A percentile compares a stretch with the other conserved stretches of the same genome.
phyloP scores from a whole-genome alignment of 768 basidiomycete species.

The Boletus edulis region DNA sequence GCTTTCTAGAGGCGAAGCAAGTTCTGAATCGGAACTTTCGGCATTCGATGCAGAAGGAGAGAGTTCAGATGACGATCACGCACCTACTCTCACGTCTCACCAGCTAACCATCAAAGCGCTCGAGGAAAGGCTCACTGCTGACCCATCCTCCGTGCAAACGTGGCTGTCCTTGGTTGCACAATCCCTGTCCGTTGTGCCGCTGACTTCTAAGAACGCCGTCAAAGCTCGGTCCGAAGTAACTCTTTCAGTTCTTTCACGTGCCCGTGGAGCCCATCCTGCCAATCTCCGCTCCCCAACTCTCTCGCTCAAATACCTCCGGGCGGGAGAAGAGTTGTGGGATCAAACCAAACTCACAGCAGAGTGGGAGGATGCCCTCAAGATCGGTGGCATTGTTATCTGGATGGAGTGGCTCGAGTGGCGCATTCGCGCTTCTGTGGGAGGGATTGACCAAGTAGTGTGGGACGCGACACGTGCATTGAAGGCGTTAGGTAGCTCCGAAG shows the following conservation, averaged over 20 bases:
- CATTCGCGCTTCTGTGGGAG: slow-evolving; percentile 45
- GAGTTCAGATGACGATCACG: slow-evolving; percentile 35
- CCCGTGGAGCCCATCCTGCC: slow-evolving; percentile 51
- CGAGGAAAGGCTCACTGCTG: slow-evolving; percentile 48
- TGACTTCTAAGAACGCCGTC: slow-evolving; percentile 63
- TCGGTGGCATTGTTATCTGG: slow-evolving; percentile 59
- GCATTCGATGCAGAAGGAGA: slow-evolving; percentile 30
- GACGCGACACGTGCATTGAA: slow-evolving; percentile 49
- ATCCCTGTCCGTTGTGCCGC: slow-evolving; percentile 59
- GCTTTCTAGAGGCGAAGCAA: slow-evolving; percentile 35
- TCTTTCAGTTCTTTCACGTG: slow-evolving; percentile 63
- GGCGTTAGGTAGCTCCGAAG: slow-evolving; percentile 39
- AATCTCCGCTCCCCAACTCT: slow-evolving; percentile 51
- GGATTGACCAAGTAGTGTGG: slow-evolving; percentile 51
- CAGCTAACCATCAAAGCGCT: slow-evolving; percentile 59
- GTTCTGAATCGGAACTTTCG: slow-evolving; percentile 36
- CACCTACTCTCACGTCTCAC: slow-evolving; percentile 44
- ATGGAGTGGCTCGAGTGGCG: slow-evolving; percentile 83
- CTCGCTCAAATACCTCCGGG: slow-evolving; percentile 62
- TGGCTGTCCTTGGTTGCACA: slow-evolving; percentile 69
- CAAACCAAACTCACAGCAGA: slow-evolving; percentile 52
- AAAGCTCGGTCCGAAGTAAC: slow-evolving; percentile 71
- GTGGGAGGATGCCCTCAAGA: slow-evolving; percentile 65
- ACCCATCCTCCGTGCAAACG: slow-evolving; percentile 51
- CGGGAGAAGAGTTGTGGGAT: slow-evolving; percentile 73